Conservation (phyloP, 768 basidiomycete genomes). For the Auriscalpium vulgare region DNA sequence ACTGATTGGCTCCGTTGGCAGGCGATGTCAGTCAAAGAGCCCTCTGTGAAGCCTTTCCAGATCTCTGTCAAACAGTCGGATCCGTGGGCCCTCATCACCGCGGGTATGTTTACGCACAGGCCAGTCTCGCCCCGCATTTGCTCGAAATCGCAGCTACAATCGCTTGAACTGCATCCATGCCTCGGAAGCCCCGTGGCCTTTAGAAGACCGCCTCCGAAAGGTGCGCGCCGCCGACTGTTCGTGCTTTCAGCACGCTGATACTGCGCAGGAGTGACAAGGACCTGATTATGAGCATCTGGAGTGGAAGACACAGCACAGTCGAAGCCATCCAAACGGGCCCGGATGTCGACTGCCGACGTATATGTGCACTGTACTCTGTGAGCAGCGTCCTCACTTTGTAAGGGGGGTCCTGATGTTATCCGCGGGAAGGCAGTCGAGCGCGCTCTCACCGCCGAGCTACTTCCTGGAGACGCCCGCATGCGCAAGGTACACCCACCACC, state of each 20-base stretch:
- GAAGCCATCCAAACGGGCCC: conserved; percentile 53
- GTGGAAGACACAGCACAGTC: conserved; percentile 38
- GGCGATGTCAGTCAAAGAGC: conserved; percentile 41
- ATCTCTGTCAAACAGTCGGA: conserved; percentile 49
- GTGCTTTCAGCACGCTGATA: neutral
- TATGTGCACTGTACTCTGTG: neutral
- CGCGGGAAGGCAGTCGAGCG: conserved; percentile 37
- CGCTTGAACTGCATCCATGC: conserved; percentile 50
- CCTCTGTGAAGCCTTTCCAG: conserved; percentile 50
- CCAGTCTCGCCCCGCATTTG: neutral
- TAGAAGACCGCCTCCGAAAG: conserved; percentile 44
- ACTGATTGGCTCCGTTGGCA: neutral
- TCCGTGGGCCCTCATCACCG: conserved; percentile 54
- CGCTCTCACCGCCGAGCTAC: conserved; percentile 31
- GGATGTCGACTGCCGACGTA: conserved; percentile 51
- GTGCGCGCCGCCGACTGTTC: conserved; percentile 13
- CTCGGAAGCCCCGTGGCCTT: too few species aligned
- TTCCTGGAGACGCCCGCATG: conserved; percentile 26
- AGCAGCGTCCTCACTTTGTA: neutral
- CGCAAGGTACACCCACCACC: conserved; percentile 18
- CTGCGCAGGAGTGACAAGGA: conserved; percentile 49
- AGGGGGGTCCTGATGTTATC: conserved; percentile 39
- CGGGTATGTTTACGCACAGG: conserved; percentile 28
- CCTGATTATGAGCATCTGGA: conserved; percentile 55
- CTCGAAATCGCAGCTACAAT: conserved; percentile 54